Evolutionary conservation across 2,329 filamentous ascomycete species (phyloP).

Genomic region (Diplodia mutila): DNA sequence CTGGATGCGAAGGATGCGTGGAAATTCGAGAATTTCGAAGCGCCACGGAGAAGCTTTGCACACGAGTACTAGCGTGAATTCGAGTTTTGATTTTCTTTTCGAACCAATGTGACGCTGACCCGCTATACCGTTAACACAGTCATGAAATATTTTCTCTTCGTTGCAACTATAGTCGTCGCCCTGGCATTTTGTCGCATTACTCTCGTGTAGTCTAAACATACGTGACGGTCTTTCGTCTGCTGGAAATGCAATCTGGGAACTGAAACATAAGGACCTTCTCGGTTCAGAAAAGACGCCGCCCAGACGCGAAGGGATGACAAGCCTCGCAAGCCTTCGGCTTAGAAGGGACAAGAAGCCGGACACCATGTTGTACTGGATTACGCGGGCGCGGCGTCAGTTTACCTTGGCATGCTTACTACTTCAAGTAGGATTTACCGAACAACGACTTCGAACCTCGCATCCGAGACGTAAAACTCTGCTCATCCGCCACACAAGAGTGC

Average conservation of each 20-base stretch:
- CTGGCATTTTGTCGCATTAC: neutral
- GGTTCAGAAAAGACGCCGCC: neutral
- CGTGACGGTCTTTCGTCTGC: neutral
- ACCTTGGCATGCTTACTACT: neutral
- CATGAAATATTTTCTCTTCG: too few relatives aligned
- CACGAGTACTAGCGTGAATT: too few relatives aligned
- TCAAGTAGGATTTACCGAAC: neutral
- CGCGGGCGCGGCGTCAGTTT: neutral
- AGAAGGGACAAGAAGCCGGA: neutral
- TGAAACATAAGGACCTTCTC: neutral
- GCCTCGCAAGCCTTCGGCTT: neutral
- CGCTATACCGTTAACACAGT: too few relatives aligned
- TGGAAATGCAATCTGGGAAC: neutral
- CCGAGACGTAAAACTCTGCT: neutral
- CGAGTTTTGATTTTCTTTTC: too few relatives aligned
- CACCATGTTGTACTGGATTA: neutral
- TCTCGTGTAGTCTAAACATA: neutral
- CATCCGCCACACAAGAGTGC: neutral
- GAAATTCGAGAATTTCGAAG: too few relatives aligned
- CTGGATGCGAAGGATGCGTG: too few relatives aligned
- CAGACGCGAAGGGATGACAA: neutral
- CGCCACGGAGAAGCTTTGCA: too few relatives aligned
- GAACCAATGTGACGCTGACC: too few relatives aligned
- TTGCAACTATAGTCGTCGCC: too few relatives aligned
- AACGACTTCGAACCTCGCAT: neutral